Evolutionary conservation across 805 yeast genomes (phyloP).

Genomic region (Schwanniomyces sp.): DNA sequence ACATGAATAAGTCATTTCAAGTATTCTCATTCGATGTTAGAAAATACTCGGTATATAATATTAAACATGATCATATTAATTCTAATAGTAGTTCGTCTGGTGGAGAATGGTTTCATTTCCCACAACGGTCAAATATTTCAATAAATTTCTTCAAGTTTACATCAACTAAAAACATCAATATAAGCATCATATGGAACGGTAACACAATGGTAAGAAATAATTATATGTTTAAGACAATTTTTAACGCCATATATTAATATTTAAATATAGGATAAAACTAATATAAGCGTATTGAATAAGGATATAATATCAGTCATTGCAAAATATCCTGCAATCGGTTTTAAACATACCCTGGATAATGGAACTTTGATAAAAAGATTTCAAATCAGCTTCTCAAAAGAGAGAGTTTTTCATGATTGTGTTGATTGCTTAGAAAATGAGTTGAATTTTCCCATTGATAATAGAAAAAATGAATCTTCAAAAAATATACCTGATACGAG

Average conservation of each 20-base stretch:
- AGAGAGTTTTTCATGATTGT: slow-evolving; percentile 12
- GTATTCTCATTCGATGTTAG: slow-evolving; percentile 5
- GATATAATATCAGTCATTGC: slow-evolving; percentile 15
- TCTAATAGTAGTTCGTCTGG: not conserved
- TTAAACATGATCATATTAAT: not conserved
- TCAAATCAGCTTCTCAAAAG: slow-evolving; percentile 23
- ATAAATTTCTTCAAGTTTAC: slow-evolving; percentile 12
- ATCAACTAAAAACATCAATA: slow-evolving; percentile 5
- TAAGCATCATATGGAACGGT: slow-evolving; percentile 18
- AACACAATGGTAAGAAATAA: slow-evolving; percentile 15
- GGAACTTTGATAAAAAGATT: slow-evolving; percentile 23
- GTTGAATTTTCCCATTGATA: not conserved
- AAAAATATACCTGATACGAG: not conserved
- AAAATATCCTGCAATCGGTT: slow-evolving; percentile 27
- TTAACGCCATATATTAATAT: not conserved
- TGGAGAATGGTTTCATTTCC: slow-evolving; percentile 28
- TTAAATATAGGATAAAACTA: slow-evolving; percentile 5
- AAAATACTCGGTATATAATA: slow-evolving; percentile 5
- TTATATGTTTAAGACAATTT: too few species aligned
- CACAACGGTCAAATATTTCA: slow-evolving; percentile 25
- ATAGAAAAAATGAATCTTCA: not conserved
- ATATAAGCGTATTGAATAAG: slow-evolving; percentile 4
- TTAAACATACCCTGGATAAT: slow-evolving; percentile 19
- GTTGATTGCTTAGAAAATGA: not conserved
- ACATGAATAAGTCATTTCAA: slow-evolving; percentile 1